Evolutionary conservation across 805 yeast species (phyloP).

Genomic region (Maudiozyma turicensis): DNA sequence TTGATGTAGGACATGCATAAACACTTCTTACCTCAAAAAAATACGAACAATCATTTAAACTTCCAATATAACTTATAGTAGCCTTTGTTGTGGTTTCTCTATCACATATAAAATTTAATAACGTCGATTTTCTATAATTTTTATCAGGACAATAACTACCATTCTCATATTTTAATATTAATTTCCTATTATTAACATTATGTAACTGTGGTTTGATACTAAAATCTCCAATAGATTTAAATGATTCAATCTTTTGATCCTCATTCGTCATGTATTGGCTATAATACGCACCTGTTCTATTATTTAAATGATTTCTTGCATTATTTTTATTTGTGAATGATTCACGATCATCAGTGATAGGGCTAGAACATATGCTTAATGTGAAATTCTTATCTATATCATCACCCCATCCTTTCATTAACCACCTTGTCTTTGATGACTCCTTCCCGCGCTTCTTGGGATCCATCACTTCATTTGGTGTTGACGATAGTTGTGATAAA

Average conservation of each 20-base stretch:
- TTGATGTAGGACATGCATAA: slow-evolving; percentile 78
- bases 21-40: slow-evolving; percentile 77
- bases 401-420: slow-evolving; percentile 60
- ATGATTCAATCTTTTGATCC: not conserved
- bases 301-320: slow-evolving; percentile 9
- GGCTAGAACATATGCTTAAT: slow-evolving; percentile 59
- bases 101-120: slow-evolving; percentile 70
- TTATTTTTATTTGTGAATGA: slow-evolving; percentile 9
- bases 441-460: slow-evolving; percentile 4
- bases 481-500: slow-evolving; percentile 24
- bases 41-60: slow-evolving; percentile 67
- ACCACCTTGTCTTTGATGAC: slow-evolving; percentile 36
- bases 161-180: slow-evolving; percentile 57
- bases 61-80: slow-evolving; percentile 58
- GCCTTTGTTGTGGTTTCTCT: slow-evolving; percentile 60
- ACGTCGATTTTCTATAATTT: slow-evolving; percentile 44
- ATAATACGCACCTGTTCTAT: slow-evolving; percentile 46
- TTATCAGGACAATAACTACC: slow-evolving; percentile 59
- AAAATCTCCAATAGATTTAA: slow-evolving; percentile 50
- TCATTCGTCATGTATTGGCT: slow-evolving; percentile 27
- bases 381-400: slow-evolving; percentile 62
- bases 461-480: slow-evolving; percentile 16
- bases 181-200: slow-evolving; percentile 33
- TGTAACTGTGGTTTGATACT: slow-evolving; percentile 58
- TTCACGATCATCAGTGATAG: slow-evolving; percentile 27